Evolutionary conservation across 176 grass and related monocot genomes (phyloP), one percentile per base, ranked within the genome.

Genomic region (Phoenix roebelenii): DNA sequence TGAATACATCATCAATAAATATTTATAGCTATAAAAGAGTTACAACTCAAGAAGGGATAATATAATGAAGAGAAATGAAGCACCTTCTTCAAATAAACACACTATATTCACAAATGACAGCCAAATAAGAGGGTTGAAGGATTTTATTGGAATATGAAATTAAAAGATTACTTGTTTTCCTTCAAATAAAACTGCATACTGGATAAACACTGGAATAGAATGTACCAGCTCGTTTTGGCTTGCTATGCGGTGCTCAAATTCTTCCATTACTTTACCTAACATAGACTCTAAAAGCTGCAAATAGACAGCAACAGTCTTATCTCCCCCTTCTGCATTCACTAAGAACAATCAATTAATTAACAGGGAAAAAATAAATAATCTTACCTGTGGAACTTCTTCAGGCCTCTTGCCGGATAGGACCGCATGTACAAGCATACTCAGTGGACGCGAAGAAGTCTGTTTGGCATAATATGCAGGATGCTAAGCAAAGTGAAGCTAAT

Each of bases 301-400:
- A 26, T 56, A 67, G 68, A 63, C 52, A 57, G 59, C 25, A 73
- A 23, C n/a, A 44, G 49, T 44, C 7, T 44, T 44, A 44, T 2
- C 35, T 3, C 35, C 35, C 35, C 35, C 35, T 44, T 44, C 10
- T 2, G 12, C 35, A 44, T 44, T 12, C 10, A 12, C 35, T 44
- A 44, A 44, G 2, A 44, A 12, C 35, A 44, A 12, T 44, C 35
- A 44, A 44, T 44, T 26, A 44, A 63, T 26, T 57, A 70, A 58
- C 51, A 15, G 56, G 55, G 55, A 72, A 64, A 23, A 67, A 52
- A 52, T 67, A 74, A 52, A 16, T 1, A 56, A 18, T 23, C 71
- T 59, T 83, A 92, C 93, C 73, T 83, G 71, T 23, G 93, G 93
- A 85, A 98, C 81, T 92, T 98, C 93, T 66, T 98, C 93, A 4